Percentiles rank a stretch among this genome's conserved stretches.
phyloP scores from a whole-genome alignment of 805 yeast genomes.

The Kluyveromyces nonfermentans region DNA sequence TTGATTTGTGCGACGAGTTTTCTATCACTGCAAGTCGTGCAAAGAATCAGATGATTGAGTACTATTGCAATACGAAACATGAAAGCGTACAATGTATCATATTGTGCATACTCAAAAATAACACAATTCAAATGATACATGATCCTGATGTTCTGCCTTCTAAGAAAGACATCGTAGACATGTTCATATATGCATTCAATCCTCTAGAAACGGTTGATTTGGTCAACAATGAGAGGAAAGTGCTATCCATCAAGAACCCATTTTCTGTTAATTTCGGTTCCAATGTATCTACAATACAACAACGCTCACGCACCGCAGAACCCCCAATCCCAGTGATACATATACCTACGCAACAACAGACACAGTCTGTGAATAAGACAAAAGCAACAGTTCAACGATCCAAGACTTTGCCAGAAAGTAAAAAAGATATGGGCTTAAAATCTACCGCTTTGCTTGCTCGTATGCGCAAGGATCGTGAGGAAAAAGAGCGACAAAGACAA shows the following conservation, averaged over 20 bases:
- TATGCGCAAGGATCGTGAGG: conserved; percentile 26
- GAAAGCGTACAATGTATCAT: conserved; percentile 23
- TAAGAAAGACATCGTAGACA: conserved; percentile 16
- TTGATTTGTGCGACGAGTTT: conserved; percentile 3
- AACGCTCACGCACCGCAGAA: conserved; percentile 12
- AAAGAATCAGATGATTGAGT: conserved; percentile 22
- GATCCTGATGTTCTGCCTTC: conserved; percentile 14
- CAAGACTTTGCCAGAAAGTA: conserved; percentile 3
- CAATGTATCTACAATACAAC: background rate
- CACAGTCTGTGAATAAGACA: conserved; percentile 5
- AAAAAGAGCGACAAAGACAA: conserved; percentile 22
- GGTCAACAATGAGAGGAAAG: conserved; percentile 11
- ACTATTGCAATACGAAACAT: conserved; percentile 16
- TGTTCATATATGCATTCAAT: conserved; percentile 28
- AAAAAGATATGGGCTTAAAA: conserved; percentile 14
- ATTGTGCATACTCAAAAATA: conserved; percentile 15
- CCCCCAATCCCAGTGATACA: background rate
- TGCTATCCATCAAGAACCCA: conserved; percentile 15
- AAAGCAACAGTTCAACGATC: conserved; percentile 4
- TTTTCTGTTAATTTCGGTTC: conserved; percentile 6
- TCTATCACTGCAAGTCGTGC: conserved; percentile 11
- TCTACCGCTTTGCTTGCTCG: conserved; percentile 26
- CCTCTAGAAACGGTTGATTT: conserved; percentile 24
- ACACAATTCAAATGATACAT: conserved; percentile 14
- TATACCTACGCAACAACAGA: conserved; percentile 3